Evolutionary conservation across 495 filamentous ascomycete genomes (phyloP), one percentile per base, ranked within the genome.

Genomic region (Talaromyces trachyspermus): DNA sequence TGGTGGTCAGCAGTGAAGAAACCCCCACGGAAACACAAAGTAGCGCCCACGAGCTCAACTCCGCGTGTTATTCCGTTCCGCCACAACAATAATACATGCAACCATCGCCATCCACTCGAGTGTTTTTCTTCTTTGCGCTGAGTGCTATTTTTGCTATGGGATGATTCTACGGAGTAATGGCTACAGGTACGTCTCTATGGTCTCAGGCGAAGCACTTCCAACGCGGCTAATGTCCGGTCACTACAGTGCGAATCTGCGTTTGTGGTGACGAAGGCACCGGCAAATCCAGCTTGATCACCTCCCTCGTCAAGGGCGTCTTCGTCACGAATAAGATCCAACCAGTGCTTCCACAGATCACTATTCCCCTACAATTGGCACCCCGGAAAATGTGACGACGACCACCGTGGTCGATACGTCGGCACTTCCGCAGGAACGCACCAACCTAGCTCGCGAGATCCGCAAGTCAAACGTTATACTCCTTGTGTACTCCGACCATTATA

Each of bases 391-490:
- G 55, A 92, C 86, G 17, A 96, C 89, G 9, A 94, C 86, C 37
- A 95, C 86, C 49, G 89, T 98, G 55, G 88, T 97, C 61, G 92
- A 98, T 66, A 97, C 94, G 29, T 97, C 90, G 17, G 89, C 92
- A 14, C 79, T 95, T 2, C 92, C 94, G 0, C 90, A 95, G 58
- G 94, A 98, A 56, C 80, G 91, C 41, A 84, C 79, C 49, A 88
- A 84, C 14, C 70, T 98, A 42, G 82, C 88, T 24, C 91, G 90
- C 54, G 94, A 97, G 64, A 91, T 97, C 39, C 83, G 94, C 35
- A 95, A 95, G 59, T 89, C 84, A 53, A 97, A 95, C 60, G 91
- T 95, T 41, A 97, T 98, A 46, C 71, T 96, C n/a, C 78, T 98
- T 11, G 90, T 97, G 25, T 98, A 97, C 61, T 88, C 89, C 43